Evolutionary conservation across 306 rosid species (phyloP), one percentile per base, ranked within the genome.

Genomic region (Castanospermum australe): DNA sequence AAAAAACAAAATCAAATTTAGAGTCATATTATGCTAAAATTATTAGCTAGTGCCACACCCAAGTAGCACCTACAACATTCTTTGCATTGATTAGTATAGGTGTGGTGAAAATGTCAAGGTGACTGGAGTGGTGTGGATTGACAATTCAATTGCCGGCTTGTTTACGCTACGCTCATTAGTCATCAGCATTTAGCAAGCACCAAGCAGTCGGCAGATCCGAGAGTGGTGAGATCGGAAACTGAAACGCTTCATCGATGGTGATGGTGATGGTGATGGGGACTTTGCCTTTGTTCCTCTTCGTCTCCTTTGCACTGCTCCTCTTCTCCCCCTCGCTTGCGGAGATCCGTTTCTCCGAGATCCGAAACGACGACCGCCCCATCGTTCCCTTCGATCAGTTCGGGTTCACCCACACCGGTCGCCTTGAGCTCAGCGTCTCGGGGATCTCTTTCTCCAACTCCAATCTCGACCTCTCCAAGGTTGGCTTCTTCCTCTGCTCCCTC

Each of bases 351-450:
- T 75, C 85, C 12, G 67, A 82, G 66, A 22, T 92, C 86, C 87
- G 87, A 32, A 42, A 71, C 82, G 97, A 94, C 78, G 78, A 68
- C 47, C 91, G 88, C 11, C 79, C 87, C 8, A 85, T 91, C 17
- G 75, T 91, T 25, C 97, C 98, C 28, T 90, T 92, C 21, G 97
- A 91, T 18, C 89, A 89, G 69, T 94, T 94, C 57, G 98, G 98
- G 0, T 94, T 92, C 93, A 92, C 97, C 11, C 97, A 88, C 72
- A 83, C 63, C 15, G 98, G 98, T 35, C 88, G 88, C 15, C 92
- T 94, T 12, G 93, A 92, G 86, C 97, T 94, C 84, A 80, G 35
- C 61, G 91, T 91, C 36, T 88, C 91, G 8, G 44, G 65, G 71
- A 79, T 94, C 87, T 35, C 79, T 13, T 77, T 89, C 76, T 88